A percentile compares a stretch with the other conserved stretches of the same genome.
These are phyloP conservation scores for Pseudogymnoascus sp. DNA, from an alignment of 2,329 filamentous ascomycete genomes.

Conservation along the genomic window DNA sequence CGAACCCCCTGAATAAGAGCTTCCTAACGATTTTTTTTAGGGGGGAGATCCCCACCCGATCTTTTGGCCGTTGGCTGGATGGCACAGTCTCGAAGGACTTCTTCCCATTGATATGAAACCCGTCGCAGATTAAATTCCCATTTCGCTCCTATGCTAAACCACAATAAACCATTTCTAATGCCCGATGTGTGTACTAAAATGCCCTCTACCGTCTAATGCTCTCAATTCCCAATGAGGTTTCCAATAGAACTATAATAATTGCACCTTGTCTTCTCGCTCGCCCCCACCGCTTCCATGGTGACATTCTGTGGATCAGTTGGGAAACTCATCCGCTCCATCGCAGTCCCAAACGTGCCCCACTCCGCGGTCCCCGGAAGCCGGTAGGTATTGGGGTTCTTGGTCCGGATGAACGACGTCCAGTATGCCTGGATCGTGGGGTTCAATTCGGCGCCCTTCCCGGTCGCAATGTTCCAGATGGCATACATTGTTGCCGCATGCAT, in stretches of 20 bases:
- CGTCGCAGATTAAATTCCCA: not conserved
- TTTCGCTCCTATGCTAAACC: not conserved
- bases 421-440: constrained; percentile 59
- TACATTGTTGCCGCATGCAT: constrained; percentile 59
- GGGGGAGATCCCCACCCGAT: not conserved
- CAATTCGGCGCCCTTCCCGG: constrained; percentile 45
- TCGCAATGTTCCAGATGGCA: constrained; percentile 63
- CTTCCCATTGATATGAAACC: not conserved
- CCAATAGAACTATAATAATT: constrained; percentile 42
- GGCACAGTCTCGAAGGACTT: not conserved
- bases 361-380: constrained; percentile 38
- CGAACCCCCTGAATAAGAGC: not conserved
- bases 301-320: constrained; percentile 32
- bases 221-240: not conserved
- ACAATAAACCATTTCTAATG: not conserved
- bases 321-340: constrained; percentile 29
- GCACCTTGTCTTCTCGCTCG: constrained; percentile 37
- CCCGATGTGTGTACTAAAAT: not conserved
- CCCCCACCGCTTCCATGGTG: constrained; percentile 37
- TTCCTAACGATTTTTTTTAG: not conserved
- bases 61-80: not conserved
- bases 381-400: constrained; percentile 55
- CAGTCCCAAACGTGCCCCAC: constrained; percentile 41
- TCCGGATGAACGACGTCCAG: constrained; percentile 65
- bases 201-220: not conserved